These are phyloP conservation scores for Nitzschia sp. DNA, from an alignment of 108 stramenopile species.

Conservation along the genomic window DNA sequence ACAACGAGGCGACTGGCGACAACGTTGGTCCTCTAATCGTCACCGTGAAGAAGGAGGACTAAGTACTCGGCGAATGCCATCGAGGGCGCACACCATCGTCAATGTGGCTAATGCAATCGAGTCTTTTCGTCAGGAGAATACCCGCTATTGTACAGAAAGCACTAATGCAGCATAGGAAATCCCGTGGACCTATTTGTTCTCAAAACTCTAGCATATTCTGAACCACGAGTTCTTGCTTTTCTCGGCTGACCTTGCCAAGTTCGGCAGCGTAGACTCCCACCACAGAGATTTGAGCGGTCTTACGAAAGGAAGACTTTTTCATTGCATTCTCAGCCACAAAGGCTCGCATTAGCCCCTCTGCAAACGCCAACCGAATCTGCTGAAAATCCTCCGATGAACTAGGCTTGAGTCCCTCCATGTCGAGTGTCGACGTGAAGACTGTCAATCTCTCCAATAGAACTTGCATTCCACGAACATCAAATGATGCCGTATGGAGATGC, in stretches of 20 bases:
- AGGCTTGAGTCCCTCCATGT: conserved; percentile 12
- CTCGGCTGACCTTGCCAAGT: conserved; percentile 26
- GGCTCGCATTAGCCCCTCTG: conserved; percentile 64
- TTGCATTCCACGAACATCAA: conserved; percentile 64
- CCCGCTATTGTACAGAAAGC: too few relatives aligned
- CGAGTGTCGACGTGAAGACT: conserved; percentile 28
- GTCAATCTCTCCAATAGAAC: conserved; percentile 65
- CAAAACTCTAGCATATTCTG: conserved; percentile 26
- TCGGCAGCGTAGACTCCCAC: conserved; percentile 21
- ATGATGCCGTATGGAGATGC: conserved; percentile 48
- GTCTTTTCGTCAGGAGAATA: too few relatives aligned
- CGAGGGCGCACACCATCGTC: too few relatives aligned
- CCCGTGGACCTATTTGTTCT: too few relatives aligned
- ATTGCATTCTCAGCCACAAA: conserved; percentile 58
- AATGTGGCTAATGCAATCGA: too few relatives aligned
- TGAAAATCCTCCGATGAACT: conserved; percentile 4
- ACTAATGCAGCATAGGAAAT: too few relatives aligned
- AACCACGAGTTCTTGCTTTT: conserved; percentile 40
- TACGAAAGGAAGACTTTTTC: conserved; percentile 1
- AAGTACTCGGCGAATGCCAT: too few relatives aligned
- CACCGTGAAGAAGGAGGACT: conserved; percentile 45
- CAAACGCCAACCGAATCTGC: conserved; percentile 51
- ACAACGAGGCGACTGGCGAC: conserved; percentile 83
- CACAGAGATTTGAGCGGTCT: conserved; percentile 18
- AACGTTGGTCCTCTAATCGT: conserved; percentile 95